Conservation (phyloP, 495 filamentous ascomycete genomes). For the Achaetomiella virescens region DNA sequence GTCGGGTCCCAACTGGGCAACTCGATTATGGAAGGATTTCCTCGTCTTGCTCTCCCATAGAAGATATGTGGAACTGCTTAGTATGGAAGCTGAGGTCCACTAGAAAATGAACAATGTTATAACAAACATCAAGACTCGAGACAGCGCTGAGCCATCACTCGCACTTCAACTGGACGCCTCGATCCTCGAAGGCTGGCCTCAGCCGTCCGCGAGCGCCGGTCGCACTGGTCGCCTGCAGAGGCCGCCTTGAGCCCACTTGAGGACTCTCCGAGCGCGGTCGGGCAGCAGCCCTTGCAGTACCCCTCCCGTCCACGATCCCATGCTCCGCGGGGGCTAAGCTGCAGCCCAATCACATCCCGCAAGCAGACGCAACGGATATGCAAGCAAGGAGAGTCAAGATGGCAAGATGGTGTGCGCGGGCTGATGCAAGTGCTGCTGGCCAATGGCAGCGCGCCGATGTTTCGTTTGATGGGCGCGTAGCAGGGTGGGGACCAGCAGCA, state of each 20-base stretch:
- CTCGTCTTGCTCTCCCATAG: no score
- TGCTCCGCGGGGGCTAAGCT: not conserved
- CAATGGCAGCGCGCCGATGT: constrained; percentile 10
- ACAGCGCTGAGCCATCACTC: no score
- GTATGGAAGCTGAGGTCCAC: no score
- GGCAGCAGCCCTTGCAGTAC: constrained; percentile 1
- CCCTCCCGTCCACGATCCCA: not conserved
- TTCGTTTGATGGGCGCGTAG: constrained; percentile 28
- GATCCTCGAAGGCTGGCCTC: not conserved
- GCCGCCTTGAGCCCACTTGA: constrained; percentile 1
- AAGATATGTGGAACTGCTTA: no score
- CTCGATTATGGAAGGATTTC: no score
- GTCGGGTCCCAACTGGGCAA: no score
- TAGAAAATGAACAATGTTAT: no score
- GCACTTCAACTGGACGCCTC: no score
- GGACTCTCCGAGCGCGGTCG: constrained; percentile 3
- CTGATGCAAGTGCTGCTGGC: not conserved
- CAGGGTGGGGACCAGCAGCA: not conserved
- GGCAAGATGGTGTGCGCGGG: constrained; percentile 3
- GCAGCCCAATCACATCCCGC: constrained; percentile 5
- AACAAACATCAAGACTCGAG: no score
- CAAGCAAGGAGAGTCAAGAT: constrained; percentile 8
- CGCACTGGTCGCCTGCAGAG: constrained; percentile 11
- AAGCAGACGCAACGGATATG: not conserved
- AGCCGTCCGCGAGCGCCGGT: not conserved